phyloP scores from a whole-genome alignment of 2,329 filamentous ascomycete genomes.

The Claviceps africana region DNA sequence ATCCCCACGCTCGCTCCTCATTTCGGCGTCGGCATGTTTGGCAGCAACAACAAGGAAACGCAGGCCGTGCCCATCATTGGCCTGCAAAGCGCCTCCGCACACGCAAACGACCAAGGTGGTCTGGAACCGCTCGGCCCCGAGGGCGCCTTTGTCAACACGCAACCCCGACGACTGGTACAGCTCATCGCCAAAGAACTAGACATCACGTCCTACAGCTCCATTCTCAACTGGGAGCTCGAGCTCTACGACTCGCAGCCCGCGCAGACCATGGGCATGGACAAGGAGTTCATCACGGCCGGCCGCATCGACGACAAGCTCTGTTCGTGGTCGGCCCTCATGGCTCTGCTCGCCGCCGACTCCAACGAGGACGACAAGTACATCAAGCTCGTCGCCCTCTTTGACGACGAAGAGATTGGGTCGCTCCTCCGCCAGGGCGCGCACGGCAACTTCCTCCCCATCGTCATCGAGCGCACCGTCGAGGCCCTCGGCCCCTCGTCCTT shows the following conservation, averaged over 20 bases:
- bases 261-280: conserved; percentile 68
- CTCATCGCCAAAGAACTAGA: conserved; percentile 69
- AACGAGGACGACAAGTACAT: conserved; percentile 52
- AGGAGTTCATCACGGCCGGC: conserved; percentile 88
- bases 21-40: conserved; percentile 65
- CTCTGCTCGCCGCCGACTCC: conserved; percentile 52
- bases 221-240: conserved; percentile 94
- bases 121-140: conserved; percentile 39
- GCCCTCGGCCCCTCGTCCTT: conserved; percentile 38
- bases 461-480: conserved; percentile 72
- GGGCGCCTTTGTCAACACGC: conserved; percentile 65
- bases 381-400: conserved; percentile 87
- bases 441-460: conserved; percentile 72
- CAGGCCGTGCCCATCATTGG: conserved; percentile 91
- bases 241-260: conserved; percentile 85
- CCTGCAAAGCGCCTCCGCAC: conserved; percentile 53
- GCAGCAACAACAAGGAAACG: conserved; percentile 67
- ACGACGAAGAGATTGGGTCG: conserved; percentile 93
- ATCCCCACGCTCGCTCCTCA: conserved; percentile 88
- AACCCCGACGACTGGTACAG: conserved; percentile 73
- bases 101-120: conserved; percentile 13
- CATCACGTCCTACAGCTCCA: conserved; percentile 54
- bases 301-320: conserved; percentile 97
- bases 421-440: conserved; percentile 78
- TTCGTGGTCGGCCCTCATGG: conserved; percentile 81